Evolutionary conservation across 495 filamentous ascomycete genomes (phyloP).

Genomic region (Hyphodiscus hymeniophilus): DNA sequence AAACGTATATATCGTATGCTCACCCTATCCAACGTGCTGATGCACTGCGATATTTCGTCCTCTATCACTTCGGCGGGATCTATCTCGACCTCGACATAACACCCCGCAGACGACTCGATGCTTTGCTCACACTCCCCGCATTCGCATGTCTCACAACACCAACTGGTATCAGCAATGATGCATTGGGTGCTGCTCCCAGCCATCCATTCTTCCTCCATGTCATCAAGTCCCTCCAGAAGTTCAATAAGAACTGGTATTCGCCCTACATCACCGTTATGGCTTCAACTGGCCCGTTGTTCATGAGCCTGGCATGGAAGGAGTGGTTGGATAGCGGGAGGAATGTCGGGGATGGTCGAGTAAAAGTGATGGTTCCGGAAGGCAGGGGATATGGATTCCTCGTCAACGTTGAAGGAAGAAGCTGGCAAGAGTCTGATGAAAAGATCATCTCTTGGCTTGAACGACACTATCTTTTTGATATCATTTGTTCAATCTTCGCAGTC

Average conservation of each 20-base stretch:
- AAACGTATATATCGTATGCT: constrained; percentile 67
- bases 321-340: constrained; percentile 28
- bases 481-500: constrained; percentile 51
- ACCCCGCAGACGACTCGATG: constrained; percentile 69
- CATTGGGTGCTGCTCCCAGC: constrained; percentile 64
- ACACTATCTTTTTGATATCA: constrained; percentile 62
- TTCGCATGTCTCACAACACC: constrained; percentile 73
- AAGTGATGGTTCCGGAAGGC: constrained; percentile 43
- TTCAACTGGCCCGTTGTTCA: constrained; percentile 72
- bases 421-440: constrained; percentile 63
- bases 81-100: constrained; percentile 86
- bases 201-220: constrained; percentile 73
- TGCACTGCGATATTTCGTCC: constrained; percentile 74
- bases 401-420: constrained; percentile 63
- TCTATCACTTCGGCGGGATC: constrained; percentile 72
- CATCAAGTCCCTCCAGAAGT: constrained; percentile 59
- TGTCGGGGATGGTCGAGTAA: constrained; percentile 20
- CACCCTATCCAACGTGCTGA: constrained; percentile 80
- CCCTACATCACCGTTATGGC: constrained; percentile 87
- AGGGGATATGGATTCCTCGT: constrained; percentile 68
- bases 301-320: constrained; percentile 74
- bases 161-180: constrained; percentile 83
- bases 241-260: constrained; percentile 64
- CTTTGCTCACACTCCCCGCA: constrained; percentile 66
- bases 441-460: constrained; percentile 72